Evolutionary conservation across 176 grass and related monocot species (phyloP).

Genomic region (Raddia guianensis): DNA sequence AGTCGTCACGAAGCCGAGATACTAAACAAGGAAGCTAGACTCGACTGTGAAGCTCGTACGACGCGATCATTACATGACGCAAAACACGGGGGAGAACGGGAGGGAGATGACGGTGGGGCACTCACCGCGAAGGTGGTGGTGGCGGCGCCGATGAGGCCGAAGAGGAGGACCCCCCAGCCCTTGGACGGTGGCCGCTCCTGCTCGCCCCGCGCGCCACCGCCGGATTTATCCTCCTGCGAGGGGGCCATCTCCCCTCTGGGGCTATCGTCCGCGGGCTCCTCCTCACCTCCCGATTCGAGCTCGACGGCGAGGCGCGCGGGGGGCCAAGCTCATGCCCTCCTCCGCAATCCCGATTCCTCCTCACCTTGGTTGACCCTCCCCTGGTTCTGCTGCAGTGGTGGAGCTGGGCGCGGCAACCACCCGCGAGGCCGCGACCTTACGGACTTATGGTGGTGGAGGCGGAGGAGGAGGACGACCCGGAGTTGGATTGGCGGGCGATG

Average conservation of each 20-base stretch:
- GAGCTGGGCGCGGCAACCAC: constrained; percentile 4
- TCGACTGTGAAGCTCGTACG: neutral
- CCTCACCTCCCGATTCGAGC: constrained; percentile 47
- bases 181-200: constrained; percentile 53
- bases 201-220: constrained; percentile 29
- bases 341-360: neutral
- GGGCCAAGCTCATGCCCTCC: constrained; percentile 46
- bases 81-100: neutral
- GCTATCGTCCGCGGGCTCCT: neutral
- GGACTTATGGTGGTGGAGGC: neutral
- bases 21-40: constrained; percentile 9
- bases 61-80: neutral
- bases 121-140: constrained; percentile 70
- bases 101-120: neutral
- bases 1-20: neutral
- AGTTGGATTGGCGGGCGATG: constrained; percentile 26
- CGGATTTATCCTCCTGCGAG: constrained; percentile 36
- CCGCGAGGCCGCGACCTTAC: neutral
- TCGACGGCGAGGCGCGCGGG: constrained; percentile 27
- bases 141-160: constrained; percentile 85
- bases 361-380: constrained; percentile 1
- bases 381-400: neutral
- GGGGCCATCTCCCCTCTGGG: constrained; percentile 40
- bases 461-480: constrained; percentile 37
- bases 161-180: constrained; percentile 80